Percentiles rank a stretch among this genome's conserved stretches.
These are phyloP conservation scores for Capsella bursapastoris DNA, from an alignment of 345 rosid species.

Conservation along the genomic window DNA sequence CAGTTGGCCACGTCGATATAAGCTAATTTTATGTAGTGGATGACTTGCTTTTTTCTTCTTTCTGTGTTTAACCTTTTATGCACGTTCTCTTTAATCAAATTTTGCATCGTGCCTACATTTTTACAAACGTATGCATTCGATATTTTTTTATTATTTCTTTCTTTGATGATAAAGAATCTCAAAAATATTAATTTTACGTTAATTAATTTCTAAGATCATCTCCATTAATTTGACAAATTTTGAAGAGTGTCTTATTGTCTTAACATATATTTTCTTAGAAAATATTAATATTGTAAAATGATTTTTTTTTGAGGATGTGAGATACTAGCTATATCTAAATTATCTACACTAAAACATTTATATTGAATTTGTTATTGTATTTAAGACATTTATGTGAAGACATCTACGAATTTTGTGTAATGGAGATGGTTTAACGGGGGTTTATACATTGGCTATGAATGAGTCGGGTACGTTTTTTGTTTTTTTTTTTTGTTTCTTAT, in stretches of 20 bases:
- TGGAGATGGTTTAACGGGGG: conserved; percentile 2
- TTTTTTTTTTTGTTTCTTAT: not conserved
- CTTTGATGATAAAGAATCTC: not conserved
- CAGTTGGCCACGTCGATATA: conserved; percentile 33
- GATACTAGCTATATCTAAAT: too few relatives aligned
- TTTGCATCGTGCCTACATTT: conserved; percentile 37
- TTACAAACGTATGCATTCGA: conserved; percentile 25
- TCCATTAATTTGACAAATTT: too few relatives aligned
- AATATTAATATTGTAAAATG: too few relatives aligned
- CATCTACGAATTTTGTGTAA: too few relatives aligned
- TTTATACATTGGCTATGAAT: conserved; percentile 12
- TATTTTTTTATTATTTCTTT: not conserved
- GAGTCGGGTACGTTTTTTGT: not conserved
- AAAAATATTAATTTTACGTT: not conserved
- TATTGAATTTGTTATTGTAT: too few relatives aligned
- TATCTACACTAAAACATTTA: too few relatives aligned
- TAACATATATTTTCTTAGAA: too few relatives aligned
- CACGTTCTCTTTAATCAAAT: conserved; percentile 39
- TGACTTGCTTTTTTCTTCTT: conserved; percentile 22
- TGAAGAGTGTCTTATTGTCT: too few relatives aligned
- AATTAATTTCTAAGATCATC: not conserved
- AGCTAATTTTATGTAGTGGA: conserved; percentile 32
- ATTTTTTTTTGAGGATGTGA: too few relatives aligned
- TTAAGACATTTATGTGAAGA: too few relatives aligned
- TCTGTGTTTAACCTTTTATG: conserved; percentile 22